Base-by-base conservation (phyloP, 306 rosid genomes). In the Trifolium fragiferum region DNA sequence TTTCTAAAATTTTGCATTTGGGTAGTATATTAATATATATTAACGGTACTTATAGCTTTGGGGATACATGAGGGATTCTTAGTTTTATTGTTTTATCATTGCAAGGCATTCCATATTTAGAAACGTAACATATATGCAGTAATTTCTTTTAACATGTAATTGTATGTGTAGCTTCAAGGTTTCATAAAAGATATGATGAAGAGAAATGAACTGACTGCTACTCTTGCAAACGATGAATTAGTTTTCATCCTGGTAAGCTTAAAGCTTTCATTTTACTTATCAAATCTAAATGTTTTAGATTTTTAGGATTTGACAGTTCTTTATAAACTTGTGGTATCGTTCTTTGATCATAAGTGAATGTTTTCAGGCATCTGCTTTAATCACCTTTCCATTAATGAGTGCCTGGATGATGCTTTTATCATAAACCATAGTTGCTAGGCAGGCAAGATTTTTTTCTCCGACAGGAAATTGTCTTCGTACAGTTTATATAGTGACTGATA, bases 371-470 rank as follows among this genome's bases (percentile, higher is more conserved):
- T 89, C 96, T 80, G 96, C 90, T 69, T 19, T 91, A 14, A 66
- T 91, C 67, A 84, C 79, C 73, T 89, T 93, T 81, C 98, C 97
- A 7, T 49, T 91, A 57, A 62, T 91, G 76, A 76, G 92, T 74
- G 96, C 90, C 23, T 91, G 97, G 97, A 76, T 91, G 66, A 73
- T 89, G 70, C 81, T 91, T 70, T 87, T 89, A 30, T 87, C 93
- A 61, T 77, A 72, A 60, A 59, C 68, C 93, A 65, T 77, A 70
- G 63, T 72, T 69, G 55, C 12, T 55, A 33, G 70, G 80, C 25
- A 55, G 58, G 51, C 72, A 57, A 37, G 66, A 30, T 25, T 71
- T 30, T 62, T 18, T 16, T 30, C 33, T 8, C 40, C 14, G 25
- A 74, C 54, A 25, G 32, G n/a, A 70, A 51, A 47, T 9, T 19